These are phyloP conservation scores for Dillenia suffruticosa DNA, from an alignment of 164 flowering plant species.

Conservation along the genomic window DNA sequence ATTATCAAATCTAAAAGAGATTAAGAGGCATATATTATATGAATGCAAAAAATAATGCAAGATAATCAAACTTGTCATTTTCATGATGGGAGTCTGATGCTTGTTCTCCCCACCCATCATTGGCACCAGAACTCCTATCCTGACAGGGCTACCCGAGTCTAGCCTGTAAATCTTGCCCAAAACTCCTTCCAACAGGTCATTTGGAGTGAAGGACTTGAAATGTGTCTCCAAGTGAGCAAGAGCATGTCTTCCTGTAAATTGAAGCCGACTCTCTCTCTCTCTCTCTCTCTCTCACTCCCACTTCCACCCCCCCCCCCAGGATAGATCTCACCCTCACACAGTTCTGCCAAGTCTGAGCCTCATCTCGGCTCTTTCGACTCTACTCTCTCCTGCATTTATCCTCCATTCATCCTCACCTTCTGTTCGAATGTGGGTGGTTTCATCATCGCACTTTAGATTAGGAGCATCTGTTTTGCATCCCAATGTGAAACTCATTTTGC, in stretches of 20 bases:
- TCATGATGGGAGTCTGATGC: slow-evolving; percentile 43
- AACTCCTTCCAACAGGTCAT: slow-evolving; percentile 59
- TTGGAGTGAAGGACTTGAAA: slow-evolving; percentile 31
- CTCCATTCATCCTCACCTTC: slow-evolving; percentile 64
- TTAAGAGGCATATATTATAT: too few species aligned
- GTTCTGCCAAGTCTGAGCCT: slow-evolving; percentile 34
- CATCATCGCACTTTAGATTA: slow-evolving; percentile 40
- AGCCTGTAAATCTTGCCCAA: slow-evolving; percentile 67
- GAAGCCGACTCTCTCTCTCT: slow-evolving; percentile 46
- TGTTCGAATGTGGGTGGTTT: slow-evolving; percentile 26
- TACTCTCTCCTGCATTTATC: slow-evolving; percentile 12
- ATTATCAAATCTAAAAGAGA: too few species aligned
- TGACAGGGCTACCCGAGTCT: slow-evolving; percentile 51
- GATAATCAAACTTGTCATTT: too few species aligned
- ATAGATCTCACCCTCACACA: slow-evolving; percentile 34
- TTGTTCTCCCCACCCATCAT: slow-evolving; percentile 80
- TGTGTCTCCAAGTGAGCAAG: slow-evolving; percentile 46
- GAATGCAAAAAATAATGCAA: too few species aligned
- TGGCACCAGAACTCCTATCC: slow-evolving; percentile 67
- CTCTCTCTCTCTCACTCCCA: slow-evolving; percentile 50
- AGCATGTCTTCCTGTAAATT: slow-evolving; percentile 41
- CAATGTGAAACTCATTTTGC: slow-evolving; percentile 55
- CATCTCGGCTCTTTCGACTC: slow-evolving; percentile 55
- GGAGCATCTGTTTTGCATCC: slow-evolving; percentile 55
- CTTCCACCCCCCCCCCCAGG: slow-evolving; percentile 16